Evolutionary conservation across 2,329 filamentous ascomycete genomes (phyloP).

Genomic region (Tolypocladium ophioglossoides): DNA sequence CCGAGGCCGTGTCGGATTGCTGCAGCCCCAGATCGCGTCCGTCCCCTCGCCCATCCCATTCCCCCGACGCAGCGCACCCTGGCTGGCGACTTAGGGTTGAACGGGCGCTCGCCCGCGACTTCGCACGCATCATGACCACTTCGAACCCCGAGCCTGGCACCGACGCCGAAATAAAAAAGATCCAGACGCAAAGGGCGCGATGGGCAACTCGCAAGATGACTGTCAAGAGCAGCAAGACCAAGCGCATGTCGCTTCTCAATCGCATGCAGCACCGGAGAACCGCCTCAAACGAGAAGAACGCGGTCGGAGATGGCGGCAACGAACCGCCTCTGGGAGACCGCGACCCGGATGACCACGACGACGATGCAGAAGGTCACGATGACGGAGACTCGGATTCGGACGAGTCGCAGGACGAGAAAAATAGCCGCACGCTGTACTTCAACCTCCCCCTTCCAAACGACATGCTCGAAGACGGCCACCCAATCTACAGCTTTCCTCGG

Average conservation of each 20-base stretch:
- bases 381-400: slow-evolving; percentile 23
- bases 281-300: slow-evolving; percentile 59
- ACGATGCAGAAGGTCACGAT: slow-evolving; percentile 19
- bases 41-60: not conserved
- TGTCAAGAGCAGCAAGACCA: slow-evolving; percentile 62
- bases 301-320: slow-evolving; percentile 24
- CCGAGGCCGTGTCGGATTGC: not conserved
- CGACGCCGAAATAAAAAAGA: slow-evolving; percentile 9
- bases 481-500: slow-evolving; percentile 58
- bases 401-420: slow-evolving; percentile 28
- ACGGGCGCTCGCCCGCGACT: slow-evolving; percentile 28
- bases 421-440: slow-evolving; percentile 63
- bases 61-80: slow-evolving; percentile 13
- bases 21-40: not conserved
- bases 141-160: slow-evolving; percentile 16
- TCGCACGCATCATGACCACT: slow-evolving; percentile 21
- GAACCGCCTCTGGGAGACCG: slow-evolving; percentile 16
- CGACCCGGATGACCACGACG: slow-evolving; percentile 15
- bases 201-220: slow-evolving; percentile 92
- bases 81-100: slow-evolving; percentile 25
- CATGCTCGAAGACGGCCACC: slow-evolving; percentile 67
- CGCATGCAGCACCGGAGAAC: slow-evolving; percentile 57
- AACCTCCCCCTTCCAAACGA: slow-evolving; percentile 69
- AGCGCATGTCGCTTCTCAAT: slow-evolving; percentile 73
- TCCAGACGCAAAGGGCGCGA: slow-evolving; percentile 63